Conservation (phyloP, 2,329 filamentous ascomycete species). For the Sporothrix variecibatus region DNA sequence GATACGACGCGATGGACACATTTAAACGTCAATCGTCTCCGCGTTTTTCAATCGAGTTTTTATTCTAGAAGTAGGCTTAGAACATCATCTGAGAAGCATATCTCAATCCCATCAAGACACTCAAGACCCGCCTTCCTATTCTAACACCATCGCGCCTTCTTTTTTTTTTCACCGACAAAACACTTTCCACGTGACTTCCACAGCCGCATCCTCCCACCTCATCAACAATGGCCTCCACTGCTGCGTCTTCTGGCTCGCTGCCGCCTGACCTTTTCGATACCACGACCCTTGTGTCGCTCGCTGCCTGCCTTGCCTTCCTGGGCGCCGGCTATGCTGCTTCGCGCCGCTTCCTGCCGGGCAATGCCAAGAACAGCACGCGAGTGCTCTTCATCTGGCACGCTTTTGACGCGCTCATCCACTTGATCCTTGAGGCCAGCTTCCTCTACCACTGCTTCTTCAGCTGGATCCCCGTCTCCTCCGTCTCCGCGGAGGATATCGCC, state of each 20-base stretch:
- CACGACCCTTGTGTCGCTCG: conserved; percentile 61
- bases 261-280: conserved; percentile 61
- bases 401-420: conserved; percentile 89
- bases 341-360: conserved; percentile 49
- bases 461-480: conserved; percentile 43
- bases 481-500: conserved; percentile 38
- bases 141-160: background rate
- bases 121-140: background rate
- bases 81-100: background rate
- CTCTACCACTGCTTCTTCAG: conserved; percentile 92
- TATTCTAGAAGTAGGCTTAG: background rate
- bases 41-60: background rate
- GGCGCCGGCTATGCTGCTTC: conserved; percentile 53
- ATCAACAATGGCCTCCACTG: conserved; percentile 19
- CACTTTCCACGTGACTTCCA: background rate
- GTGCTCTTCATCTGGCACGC: conserved; percentile 92
- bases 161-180: background rate
- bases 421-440: conserved; percentile 86
- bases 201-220: background rate
- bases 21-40: background rate
- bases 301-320: conserved; percentile 56
- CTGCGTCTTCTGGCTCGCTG: conserved; percentile 36
- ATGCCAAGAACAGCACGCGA: conserved; percentile 65
- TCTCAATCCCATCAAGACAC: background rate
- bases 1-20: background rate